Base-by-base conservation (phyloP, 345 rosid genomes). In the Arabidopsis arenosa region DNA sequence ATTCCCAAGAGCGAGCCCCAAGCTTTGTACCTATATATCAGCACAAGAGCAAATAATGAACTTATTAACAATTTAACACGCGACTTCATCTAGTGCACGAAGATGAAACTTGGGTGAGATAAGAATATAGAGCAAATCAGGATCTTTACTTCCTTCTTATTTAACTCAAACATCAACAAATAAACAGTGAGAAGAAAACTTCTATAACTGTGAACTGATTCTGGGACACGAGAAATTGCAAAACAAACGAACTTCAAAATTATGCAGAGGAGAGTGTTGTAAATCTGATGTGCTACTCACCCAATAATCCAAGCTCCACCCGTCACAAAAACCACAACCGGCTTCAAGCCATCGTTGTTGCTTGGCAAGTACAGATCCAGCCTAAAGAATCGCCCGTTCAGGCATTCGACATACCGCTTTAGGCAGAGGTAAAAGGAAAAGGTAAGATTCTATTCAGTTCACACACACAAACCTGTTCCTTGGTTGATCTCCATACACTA, bases 291-390 rank as follows among this genome's bases (percentile, higher is more conserved):
- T 57, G 57, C 47, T 40, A 83, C 89, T 85, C 74, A 90, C 99
- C 99, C 97, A 55, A 95, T 92, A 49, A 95, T 92, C 98, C 98
- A 95, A 37, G 98, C 99, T 68, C 99, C 99, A 67, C 99, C 99
- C 2, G 98, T 95, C 71, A 95, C 90, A 76, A 95, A 92, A 56
- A 89, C 91, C 65, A 95, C 96, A 70, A 92, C 99, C 33, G 99
- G 99, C 85, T 90, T 92, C 74, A 76, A 79, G 12, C 87, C 89
- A 75, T 85, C 87, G 7, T 9, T 73, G 52, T 80, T 76, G 67
- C 74, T 86, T 5, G 99, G 99, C 76, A 95, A 79, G 81, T 90
- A 87, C 14, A 92, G 84, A 82, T 92, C 98, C 83, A 95, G 82
- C 84, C 99, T 95, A 80, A 51, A 30, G 28, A 58, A 72, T 63